Base-by-base conservation (phyloP, 2,329 filamentous ascomycete species). In the Fusarium pilosicola region DNA sequence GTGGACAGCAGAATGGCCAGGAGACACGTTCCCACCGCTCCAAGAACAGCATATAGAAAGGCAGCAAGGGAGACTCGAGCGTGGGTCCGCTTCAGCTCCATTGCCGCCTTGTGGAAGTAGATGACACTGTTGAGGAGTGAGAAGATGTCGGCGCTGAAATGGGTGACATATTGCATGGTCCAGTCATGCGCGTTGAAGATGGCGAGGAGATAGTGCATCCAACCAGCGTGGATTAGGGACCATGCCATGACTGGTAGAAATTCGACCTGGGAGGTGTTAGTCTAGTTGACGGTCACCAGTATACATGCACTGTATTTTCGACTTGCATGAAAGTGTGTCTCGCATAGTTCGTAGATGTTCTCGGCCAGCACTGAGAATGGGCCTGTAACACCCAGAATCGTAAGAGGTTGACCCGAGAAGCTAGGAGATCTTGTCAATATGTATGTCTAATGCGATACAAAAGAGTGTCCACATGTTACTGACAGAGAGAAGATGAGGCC, bases 101-200 rank as follows among this genome's bases (percentile, higher is more conserved):
- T 89, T 39, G 90, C 85, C 5, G 90, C 89, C 80, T 92, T 92
- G 80, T 91, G 88, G 76, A 92, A 91, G 80, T 92, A 92, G 73
- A 92, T 92, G 65, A 92, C 87, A 74, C 88, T 90, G 80, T 92
- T 92, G 34, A 92, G 82, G 14, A 92, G 84, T 6, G 89, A 90
- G 78, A 92, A 92, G 62, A 92, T 90, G 78, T 92, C 90, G 48
- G 88, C 90, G 68, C 86, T 90, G 79, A 92, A 92, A 26, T 87
- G 89, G 5, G 90, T 92, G 55, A 92, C 90, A 79, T 92, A 92
- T 74, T 88, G 85, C 90, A 92, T 92, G 0, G 90, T 92, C 88
- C 89, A 92, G 79, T 92, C 90, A 76, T 92, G 90, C 8, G 90
- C 90, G 79, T 92, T 92, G 80, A 92, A 88, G 57, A 91, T 87